Conservation (phyloP, 768 basidiomycete genomes). For the Podaxis sp. region DNA sequence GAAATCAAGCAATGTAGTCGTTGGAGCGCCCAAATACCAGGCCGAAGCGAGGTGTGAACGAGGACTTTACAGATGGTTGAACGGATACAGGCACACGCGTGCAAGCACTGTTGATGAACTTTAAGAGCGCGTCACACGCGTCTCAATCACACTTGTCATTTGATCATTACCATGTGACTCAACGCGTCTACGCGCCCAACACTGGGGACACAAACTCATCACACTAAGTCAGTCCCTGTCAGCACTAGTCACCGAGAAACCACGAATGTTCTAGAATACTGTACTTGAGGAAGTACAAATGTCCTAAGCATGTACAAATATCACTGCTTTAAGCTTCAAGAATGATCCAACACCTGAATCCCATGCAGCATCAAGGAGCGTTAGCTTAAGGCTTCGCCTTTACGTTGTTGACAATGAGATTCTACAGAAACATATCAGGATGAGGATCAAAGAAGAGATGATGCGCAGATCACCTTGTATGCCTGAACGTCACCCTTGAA, state of each 20-base stretch:
- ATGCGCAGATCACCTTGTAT: slow-evolving; percentile 68
- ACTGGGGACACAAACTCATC: neutral
- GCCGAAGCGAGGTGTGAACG: neutral
- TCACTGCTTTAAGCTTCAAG: neutral
- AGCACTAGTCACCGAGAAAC: neutral
- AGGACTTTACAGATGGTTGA: neutral
- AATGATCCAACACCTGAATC: neutral
- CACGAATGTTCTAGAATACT: neutral
- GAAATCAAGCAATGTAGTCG: neutral
- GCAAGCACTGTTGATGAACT: neutral
- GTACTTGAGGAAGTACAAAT: neutral
- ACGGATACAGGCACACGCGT: neutral
- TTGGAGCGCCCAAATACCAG: neutral
- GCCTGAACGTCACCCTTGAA: slow-evolving; percentile 89
- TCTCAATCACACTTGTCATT: slow-evolving; percentile 4
- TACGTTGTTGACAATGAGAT: slow-evolving; percentile 72
- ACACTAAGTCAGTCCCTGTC: neutral
- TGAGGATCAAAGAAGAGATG: neutral
- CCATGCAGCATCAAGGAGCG: neutral
- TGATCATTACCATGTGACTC: slow-evolving; percentile 6
- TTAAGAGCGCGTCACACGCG: slow-evolving; percentile 4
- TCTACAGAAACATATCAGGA: slow-evolving; percentile 36
- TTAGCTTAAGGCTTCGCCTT: slow-evolving; percentile 50
- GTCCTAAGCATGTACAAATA: neutral
- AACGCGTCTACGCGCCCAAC: slow-evolving; percentile 2